These are phyloP conservation scores for Conticribra weissflogii DNA, from an alignment of 108 stramenopile species.

Conservation along the genomic window DNA sequence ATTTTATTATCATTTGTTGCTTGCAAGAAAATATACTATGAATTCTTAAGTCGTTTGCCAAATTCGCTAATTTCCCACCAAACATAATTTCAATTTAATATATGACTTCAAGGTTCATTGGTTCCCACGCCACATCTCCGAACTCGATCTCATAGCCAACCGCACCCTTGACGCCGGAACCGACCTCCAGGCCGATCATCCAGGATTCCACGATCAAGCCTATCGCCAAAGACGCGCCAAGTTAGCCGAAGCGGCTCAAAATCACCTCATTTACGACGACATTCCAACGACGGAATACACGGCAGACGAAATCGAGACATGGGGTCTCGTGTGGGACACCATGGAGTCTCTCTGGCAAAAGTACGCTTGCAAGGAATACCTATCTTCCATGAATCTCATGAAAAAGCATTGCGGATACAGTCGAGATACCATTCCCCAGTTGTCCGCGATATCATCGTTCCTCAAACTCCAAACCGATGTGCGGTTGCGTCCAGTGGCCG, in stretches of 20 bases:
- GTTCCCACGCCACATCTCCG: constrained; percentile 93
- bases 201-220: constrained; percentile 86
- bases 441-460: constrained; percentile 84
- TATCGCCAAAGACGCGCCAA: constrained; percentile 84
- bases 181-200: constrained; percentile 87
- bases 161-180: constrained; percentile 86
- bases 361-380: constrained; percentile 93
- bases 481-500: constrained; percentile 91
- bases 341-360: constrained; percentile 82
- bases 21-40: too few relatives aligned
- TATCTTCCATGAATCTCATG: constrained; percentile 71
- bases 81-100: background rate
- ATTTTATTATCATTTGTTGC: constrained; percentile 17
- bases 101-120: constrained; percentile 63
- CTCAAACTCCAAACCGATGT: constrained; percentile 81
- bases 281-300: constrained; percentile 92
- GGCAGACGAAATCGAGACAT: constrained; percentile 86
- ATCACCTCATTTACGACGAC: constrained; percentile 71
- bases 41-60: too few relatives aligned
- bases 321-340: constrained; percentile 91
- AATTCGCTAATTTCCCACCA: too few relatives aligned
- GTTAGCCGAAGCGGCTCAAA: constrained; percentile 70
- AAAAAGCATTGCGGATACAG: constrained; percentile 88
- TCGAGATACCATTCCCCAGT: constrained; percentile 88
- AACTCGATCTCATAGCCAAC: constrained; percentile 90